Conservation (phyloP, 148 eudicot genomes). For the Silene latifolia region DNA sequence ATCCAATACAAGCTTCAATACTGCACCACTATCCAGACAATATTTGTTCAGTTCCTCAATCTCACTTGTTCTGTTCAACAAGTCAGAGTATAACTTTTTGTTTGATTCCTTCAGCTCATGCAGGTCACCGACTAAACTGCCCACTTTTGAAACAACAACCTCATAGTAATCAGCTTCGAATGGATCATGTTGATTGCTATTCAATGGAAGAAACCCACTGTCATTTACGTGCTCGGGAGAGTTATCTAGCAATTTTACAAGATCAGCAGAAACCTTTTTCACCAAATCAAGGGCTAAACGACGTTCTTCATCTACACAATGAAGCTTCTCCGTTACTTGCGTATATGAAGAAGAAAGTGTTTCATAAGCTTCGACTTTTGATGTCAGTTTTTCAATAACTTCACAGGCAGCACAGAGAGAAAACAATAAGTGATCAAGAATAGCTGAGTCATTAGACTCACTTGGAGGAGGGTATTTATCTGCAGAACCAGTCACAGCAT, state of each 20-base stretch:
- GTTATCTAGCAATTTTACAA: constrained; percentile 42
- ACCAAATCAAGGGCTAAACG: constrained; percentile 41
- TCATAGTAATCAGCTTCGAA: constrained; percentile 42
- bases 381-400: constrained; percentile 51
- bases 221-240: constrained; percentile 32
- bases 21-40: constrained; percentile 39
- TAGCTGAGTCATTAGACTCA: constrained; percentile 26
- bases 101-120: constrained; percentile 54
- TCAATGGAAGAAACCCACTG: constrained; percentile 23
- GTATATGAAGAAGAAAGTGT: constrained; percentile 28
- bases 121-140: constrained; percentile 40
- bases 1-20: constrained; percentile 57
- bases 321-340: constrained; percentile 37
- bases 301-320: constrained; percentile 36
- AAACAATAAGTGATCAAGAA: constrained; percentile 34
- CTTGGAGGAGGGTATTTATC: constrained; percentile 17
- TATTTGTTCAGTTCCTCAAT: constrained; percentile 50
- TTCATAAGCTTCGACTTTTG: constrained; percentile 49
- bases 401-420: constrained; percentile 58
- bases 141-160: constrained; percentile 48
- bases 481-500: constrained; percentile 34
- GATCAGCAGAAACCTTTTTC: constrained; percentile 42
- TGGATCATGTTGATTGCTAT: constrained; percentile 37
- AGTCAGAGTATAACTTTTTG: constrained; percentile 42
- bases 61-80: constrained; percentile 46